Percentiles rank a stretch among this genome's conserved stretches.
These are phyloP conservation scores for Aspergillus cavernicola DNA, from an alignment of 495 filamentous ascomycete species.

Conservation along the genomic window DNA sequence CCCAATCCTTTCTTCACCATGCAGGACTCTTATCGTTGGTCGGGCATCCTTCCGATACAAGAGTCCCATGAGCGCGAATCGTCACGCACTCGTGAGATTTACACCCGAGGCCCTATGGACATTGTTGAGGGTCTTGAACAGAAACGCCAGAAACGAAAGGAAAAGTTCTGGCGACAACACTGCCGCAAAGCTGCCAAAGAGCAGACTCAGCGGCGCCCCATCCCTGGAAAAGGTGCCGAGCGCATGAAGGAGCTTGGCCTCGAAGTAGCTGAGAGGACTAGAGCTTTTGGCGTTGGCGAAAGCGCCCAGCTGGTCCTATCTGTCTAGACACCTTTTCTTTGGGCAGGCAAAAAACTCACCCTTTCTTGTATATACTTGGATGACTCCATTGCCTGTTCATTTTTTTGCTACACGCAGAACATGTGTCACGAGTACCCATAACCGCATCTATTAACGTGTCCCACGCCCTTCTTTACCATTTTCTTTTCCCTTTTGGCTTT, in stretches of 20 bases:
- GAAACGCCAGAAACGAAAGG: slow-evolving; percentile 84
- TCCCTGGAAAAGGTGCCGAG: slow-evolving; percentile 83
- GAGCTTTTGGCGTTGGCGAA: slow-evolving; percentile 58
- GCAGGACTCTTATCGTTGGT: slow-evolving; percentile 36
- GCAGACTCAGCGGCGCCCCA: slow-evolving; percentile 52
- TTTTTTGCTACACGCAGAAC: neutral
- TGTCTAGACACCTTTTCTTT: slow-evolving; percentile 45
- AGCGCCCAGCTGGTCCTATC: slow-evolving; percentile 78
- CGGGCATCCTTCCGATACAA: slow-evolving; percentile 26
- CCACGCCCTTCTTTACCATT: slow-evolving; percentile 11
- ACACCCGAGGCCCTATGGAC: slow-evolving; percentile 83
- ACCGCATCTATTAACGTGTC: slow-evolving; percentile 20
- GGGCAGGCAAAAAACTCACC: neutral
- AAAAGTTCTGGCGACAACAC: slow-evolving; percentile 84
- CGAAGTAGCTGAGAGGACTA: slow-evolving; percentile 70
- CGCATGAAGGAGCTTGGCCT: slow-evolving; percentile 92
- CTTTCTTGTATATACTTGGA: slow-evolving; percentile 41
- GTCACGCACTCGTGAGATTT: slow-evolving; percentile 44
- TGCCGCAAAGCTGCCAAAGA: slow-evolving; percentile 64
- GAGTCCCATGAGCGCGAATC: slow-evolving; percentile 36
- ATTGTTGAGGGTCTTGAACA: slow-evolving; percentile 95
- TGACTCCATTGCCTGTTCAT: slow-evolving; percentile 20
- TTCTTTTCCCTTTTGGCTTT: neutral
- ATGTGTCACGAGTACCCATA: slow-evolving; percentile 8
- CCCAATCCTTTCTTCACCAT: slow-evolving; percentile 63